Conservation (phyloP, 2,329 filamentous ascomycete species). For the Alternaria sp. region DNA sequence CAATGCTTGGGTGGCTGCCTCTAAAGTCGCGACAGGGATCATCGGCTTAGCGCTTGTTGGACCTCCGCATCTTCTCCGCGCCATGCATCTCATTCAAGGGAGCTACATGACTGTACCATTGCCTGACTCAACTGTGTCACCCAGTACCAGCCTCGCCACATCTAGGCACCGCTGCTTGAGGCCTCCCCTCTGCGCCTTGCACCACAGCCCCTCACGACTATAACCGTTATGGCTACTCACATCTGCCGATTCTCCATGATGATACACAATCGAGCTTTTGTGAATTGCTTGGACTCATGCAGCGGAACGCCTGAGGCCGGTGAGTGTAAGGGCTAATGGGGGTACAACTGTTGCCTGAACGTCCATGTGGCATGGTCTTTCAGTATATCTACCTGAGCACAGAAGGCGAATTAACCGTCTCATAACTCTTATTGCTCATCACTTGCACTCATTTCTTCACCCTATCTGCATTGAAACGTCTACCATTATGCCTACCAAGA, state of each 20-base stretch:
- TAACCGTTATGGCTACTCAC: background rate
- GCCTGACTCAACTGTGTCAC: background rate
- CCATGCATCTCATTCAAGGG: background rate
- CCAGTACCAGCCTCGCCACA: slow-evolving; percentile 5
- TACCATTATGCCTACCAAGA: slow-evolving; percentile 4
- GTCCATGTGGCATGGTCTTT: background rate
- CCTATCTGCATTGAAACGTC: background rate
- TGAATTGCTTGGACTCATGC: background rate
- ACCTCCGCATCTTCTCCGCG: background rate
- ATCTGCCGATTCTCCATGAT: background rate
- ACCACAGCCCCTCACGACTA: background rate
- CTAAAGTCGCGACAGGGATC: slow-evolving; percentile 3
- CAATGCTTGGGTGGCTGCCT: background rate
- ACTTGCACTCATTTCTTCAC: background rate
- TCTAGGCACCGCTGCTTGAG: slow-evolving; percentile 5
- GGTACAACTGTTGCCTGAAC: slow-evolving; percentile 1
- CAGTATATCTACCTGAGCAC: background rate
- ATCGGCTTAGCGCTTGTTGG: slow-evolving; percentile 13
- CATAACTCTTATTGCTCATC: background rate
- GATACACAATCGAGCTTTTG: background rate
- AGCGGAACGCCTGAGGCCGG: background rate
- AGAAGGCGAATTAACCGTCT: background rate
- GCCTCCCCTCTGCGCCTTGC: background rate
- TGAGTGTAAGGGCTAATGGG: background rate
- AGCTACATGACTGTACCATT: background rate